Evolutionary conservation across 306 rosid genomes (phyloP), one percentile per base, ranked within the genome.

Genomic region (Medicago arabica): DNA sequence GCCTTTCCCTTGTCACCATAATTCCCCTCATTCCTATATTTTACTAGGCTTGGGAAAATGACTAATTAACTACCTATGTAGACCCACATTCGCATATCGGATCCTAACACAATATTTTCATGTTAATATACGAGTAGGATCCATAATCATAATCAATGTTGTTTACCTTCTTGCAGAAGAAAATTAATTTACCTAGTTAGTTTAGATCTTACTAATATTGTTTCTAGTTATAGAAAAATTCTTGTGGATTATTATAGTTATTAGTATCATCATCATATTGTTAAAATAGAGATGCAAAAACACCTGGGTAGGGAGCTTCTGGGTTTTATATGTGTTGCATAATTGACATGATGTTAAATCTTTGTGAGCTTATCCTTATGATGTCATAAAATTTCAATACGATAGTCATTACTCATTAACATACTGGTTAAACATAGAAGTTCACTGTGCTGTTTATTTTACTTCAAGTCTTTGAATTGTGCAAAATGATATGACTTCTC

Each of bases 311-410:
- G 43, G 36, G 36, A 31, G 36, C 64, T 9, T 64, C 6, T 23
- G 51, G 49, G 40, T 59, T n/a, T 74, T 25, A 6, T 51, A 65
- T 63, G 5, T 50, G 59, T 21, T 47, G 31, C 5, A 51, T 38
- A 21, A 21, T 50, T 70, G 65, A 36, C 34, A 5, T 40, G 1
- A 25, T 9, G 62, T 47, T 38, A 69, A 59, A 15, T 60, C 55
- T 46, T 46, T 23, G 60, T 57, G 54, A 69, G 38, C 14, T 66
- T 57, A 67, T 46, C 62, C 8, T 46, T 18, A 6, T 7, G 21
- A 5, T 74, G 55, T 74, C 61, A 25, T 78, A 54, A 43, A 43
- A 36, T 21, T 60, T n/a, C 21, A 15, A 60, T 17, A 41, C 6
- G 7, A 55, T 34, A 34, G 38, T 34, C 38, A 1, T 34, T 34